Conservation (phyloP, 2,329 filamentous ascomycete genomes). For the Pseudopyricularia cyperi region DNA sequence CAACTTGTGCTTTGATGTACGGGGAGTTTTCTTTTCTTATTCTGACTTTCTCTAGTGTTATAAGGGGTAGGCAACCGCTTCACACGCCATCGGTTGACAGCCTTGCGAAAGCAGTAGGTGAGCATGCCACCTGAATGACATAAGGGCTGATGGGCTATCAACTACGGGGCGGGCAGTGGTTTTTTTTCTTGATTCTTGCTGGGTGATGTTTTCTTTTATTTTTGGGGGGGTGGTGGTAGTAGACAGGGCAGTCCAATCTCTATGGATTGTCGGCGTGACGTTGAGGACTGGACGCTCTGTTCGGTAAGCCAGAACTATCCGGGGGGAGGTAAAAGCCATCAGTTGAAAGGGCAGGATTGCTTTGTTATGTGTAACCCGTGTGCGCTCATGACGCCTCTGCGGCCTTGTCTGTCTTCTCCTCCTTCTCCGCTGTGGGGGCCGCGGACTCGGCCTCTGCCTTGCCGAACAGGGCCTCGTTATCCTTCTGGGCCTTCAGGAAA, state of each 20-base stretch:
- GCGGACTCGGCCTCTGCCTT: constrained; percentile 22
- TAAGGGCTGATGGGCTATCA: not conserved
- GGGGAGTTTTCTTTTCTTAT: not conserved
- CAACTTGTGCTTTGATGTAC: no score
- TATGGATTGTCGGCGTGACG: not conserved
- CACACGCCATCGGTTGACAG: not conserved
- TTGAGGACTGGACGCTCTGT: not conserved
- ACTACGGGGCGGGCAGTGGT: not conserved
- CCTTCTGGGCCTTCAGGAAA: constrained; percentile 92
- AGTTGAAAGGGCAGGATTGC: no score
- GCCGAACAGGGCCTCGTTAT: constrained; percentile 80
- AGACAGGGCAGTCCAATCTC: not conserved
- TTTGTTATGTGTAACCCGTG: no score
- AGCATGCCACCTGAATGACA: not conserved
- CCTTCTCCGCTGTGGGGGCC: constrained; percentile 11
- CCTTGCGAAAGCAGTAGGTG: not conserved
- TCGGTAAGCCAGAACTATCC: not conserved
- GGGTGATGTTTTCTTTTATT: not conserved
- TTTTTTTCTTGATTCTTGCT: not conserved
- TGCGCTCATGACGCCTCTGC: constrained; percentile 9
- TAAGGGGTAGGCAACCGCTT: not conserved
- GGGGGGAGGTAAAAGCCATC: no score
- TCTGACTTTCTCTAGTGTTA: not conserved
- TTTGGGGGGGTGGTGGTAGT: not conserved
- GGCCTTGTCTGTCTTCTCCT: constrained; percentile 9